phyloP scores from a whole-genome alignment of 306 rosid species.

The Prinsepia uniflora region DNA sequence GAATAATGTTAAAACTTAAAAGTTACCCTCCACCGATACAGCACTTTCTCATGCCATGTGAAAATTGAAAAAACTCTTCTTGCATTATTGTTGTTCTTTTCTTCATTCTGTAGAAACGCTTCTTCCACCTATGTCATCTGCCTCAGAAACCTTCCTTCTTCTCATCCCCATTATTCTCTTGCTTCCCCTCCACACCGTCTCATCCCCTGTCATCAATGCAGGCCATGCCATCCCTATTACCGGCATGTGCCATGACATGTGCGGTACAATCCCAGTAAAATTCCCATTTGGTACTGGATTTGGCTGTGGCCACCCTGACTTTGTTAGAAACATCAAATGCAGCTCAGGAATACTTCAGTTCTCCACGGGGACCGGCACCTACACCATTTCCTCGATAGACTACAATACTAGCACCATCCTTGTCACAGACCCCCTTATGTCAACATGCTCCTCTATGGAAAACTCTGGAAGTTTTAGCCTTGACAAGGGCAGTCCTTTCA shows the following conservation, averaged over 20 bases:
- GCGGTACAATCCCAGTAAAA: constrained; percentile 40
- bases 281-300: constrained; percentile 50
- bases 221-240: constrained; percentile 25
- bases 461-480: constrained; percentile 48
- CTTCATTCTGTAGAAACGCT: constrained; percentile 8
- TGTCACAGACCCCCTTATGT: constrained; percentile 46
- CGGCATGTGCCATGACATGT: constrained; percentile 30
- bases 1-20: background rate
- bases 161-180: constrained; percentile 25
- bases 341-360: constrained; percentile 34
- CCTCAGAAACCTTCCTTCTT: constrained; percentile 14
- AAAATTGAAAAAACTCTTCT: background rate
- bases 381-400: constrained; percentile 49
- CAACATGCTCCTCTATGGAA: constrained; percentile 50
- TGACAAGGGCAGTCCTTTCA: constrained; percentile 40
- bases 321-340: constrained; percentile 44
- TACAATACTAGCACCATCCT: constrained; percentile 36
- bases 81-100: background rate
- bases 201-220: constrained; percentile 10
- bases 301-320: constrained; percentile 63
- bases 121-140: constrained; percentile 18
- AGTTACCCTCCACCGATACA: background rate
- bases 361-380: constrained; percentile 38
- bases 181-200: constrained; percentile 19
- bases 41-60: background rate